Conservation (phyloP, 352 stramenopile genomes). For the Phytophthora fragariae region DNA sequence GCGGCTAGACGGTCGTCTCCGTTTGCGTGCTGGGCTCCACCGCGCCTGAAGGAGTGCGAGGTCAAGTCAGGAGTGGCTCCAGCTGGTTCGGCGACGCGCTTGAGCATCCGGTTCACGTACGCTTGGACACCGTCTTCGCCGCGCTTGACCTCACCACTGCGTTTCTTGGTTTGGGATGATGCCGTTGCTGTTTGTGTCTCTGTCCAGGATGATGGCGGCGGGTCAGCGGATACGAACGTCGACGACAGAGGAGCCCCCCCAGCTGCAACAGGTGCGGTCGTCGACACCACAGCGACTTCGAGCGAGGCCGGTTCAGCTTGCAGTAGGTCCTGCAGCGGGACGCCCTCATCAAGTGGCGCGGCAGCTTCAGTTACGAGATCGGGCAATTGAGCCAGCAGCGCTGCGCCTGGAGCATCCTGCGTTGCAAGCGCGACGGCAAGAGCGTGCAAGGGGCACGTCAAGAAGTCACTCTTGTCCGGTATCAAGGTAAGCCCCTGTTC, state of each 20-base stretch:
- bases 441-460: constrained; percentile 31
- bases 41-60: background rate
- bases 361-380: background rate
- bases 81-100: background rate
- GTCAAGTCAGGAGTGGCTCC: background rate
- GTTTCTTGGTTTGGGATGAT: background rate
- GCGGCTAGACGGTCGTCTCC: background rate
- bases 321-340: no score
- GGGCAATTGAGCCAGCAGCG: constrained; percentile 23
- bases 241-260: background rate
- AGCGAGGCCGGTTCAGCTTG: no score
- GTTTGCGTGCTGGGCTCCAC: background rate
- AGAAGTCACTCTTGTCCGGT: constrained; percentile 15
- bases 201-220: background rate
- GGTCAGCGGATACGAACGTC: no score
- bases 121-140: background rate
- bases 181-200: background rate
- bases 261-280: background rate
- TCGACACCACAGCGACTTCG: background rate
- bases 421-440: constrained; percentile 23
- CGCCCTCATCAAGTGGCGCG: background rate
- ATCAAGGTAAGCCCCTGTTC: constrained; percentile 42
- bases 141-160: background rate
- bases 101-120: constrained; percentile 22
- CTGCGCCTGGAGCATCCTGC: constrained; percentile 11